Base-by-base conservation (phyloP, 805 yeast genomes). In the Sungouiella blattae region DNA sequence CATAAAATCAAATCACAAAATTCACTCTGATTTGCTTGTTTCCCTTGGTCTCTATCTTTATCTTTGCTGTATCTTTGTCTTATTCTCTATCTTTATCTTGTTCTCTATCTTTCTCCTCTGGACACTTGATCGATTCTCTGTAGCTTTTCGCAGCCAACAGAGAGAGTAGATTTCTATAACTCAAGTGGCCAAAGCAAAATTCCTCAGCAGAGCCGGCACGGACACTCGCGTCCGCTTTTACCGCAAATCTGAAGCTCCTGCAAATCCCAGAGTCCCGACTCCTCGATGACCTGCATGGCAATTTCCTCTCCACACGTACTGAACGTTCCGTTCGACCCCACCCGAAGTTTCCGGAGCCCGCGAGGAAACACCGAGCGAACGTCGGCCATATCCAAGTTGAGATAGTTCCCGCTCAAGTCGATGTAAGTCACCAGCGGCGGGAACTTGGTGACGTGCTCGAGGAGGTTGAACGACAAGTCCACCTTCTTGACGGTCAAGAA, bases 401-500 rank as follows among this genome's bases (percentile, higher is more conserved):
- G 30, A 30, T 46, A 43, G 31, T 59, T 59, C 6, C 61, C 56
- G 4, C 45, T 33, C 28, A 59, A 42, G 21, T 49, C 44, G 15
- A 58, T 44, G 6, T 11, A 21, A n/a, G 26, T 33, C 15, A 54
- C 29, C 3, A 28, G 14, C 2, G 14, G 11, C 1, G 57, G 55
- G 30, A 55, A 47, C 12, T 28, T 26, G 1, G 43, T 15, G 4
- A 56, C 35, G 4, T 30, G 27, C 7, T 47, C 34, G 14, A 58
- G 35, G 23, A 52, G 29, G 29, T 58, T 58, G 39, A 55, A 43
- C 2, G 62, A 52, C 15, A 60, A 33, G 30, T 60, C 52, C n/a
- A 61, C 28, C 2, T 37, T 26, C 18, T 20, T 16, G 9, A 60
- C 33, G 3, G 30, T 35, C 3, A 26, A 30, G 28, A 53, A 52